Conservation (phyloP, 768 basidiomycete species). For the Asterophora parasitica region DNA sequence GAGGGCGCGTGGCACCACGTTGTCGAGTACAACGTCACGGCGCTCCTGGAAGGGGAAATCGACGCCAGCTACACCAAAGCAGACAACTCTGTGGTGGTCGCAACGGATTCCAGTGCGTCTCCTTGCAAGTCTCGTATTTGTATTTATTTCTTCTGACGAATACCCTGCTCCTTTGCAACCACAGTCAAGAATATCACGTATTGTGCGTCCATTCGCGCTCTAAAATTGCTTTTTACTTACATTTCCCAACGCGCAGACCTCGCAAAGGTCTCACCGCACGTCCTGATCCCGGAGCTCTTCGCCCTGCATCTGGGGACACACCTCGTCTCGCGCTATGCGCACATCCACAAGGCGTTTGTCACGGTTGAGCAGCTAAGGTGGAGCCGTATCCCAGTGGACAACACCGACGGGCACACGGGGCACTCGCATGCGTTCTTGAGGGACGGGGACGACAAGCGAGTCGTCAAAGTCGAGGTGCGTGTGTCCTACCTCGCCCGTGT, state of each 20-base stretch:
- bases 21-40: constrained; percentile 80
- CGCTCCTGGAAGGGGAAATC: constrained; percentile 80
- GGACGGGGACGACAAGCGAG: constrained; percentile 86
- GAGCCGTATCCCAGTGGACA: constrained; percentile 64
- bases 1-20: constrained; percentile 62
- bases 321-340: constrained; percentile 75
- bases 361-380: constrained; percentile 80
- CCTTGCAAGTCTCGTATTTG: too few relatives aligned
- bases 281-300: constrained; percentile 80
- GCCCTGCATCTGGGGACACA: constrained; percentile 84
- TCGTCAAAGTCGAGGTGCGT: constrained; percentile 55
- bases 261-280: constrained; percentile 85
- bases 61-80: constrained; percentile 80
- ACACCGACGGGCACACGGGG: constrained; percentile 25
- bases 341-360: constrained; percentile 66
- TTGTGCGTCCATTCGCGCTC: constrained; percentile 39
- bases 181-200: constrained; percentile 68
- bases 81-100: constrained; percentile 84
- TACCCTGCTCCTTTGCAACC: not conserved
- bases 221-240: too few relatives aligned
- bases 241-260: constrained; percentile 42
- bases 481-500: too few relatives aligned
- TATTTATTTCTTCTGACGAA: too few relatives aligned
- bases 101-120: constrained; percentile 83
- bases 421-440: constrained; percentile 83